phyloP scores from a whole-genome alignment of 2,329 filamentous ascomycete genomes.

The Davidsoniella virescens region DNA sequence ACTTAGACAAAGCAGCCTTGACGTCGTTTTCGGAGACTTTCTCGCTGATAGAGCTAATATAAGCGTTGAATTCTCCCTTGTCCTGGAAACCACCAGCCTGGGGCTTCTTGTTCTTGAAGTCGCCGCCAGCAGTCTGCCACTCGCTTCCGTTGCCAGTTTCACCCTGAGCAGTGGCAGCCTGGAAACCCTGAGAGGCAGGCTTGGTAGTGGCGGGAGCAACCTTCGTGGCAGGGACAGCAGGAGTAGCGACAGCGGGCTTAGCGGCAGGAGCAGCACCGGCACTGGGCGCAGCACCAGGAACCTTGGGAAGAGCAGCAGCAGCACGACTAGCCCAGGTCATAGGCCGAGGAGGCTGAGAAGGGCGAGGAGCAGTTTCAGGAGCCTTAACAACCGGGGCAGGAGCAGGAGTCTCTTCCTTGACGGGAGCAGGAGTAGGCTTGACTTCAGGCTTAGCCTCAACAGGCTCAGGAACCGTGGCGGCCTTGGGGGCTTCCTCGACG shows the following conservation, averaged over 20 bases:
- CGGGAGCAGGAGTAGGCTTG: constrained; percentile 29
- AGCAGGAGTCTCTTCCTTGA: constrained; percentile 49
- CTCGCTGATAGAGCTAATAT: constrained; percentile 91
- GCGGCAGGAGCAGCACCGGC: constrained; percentile 42
- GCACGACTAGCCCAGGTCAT: constrained; percentile 61
- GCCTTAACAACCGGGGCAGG: constrained; percentile 26
- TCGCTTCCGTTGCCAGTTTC: constrained; percentile 34
- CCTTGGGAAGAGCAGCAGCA: constrained; percentile 35
- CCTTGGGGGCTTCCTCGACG: neutral
- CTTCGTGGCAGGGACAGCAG: constrained; percentile 18
- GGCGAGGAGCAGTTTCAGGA: constrained; percentile 32
- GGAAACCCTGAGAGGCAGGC: constrained; percentile 19
- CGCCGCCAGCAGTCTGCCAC: constrained; percentile 78
- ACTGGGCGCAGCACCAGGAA: constrained; percentile 20
- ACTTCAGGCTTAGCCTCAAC: constrained; percentile 11
- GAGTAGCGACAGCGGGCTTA: constrained; percentile 34
- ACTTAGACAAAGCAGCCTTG: constrained; percentile 51
- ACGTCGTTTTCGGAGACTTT: constrained; percentile 66
- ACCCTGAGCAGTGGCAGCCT: constrained; percentile 24
- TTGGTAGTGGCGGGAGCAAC: neutral
- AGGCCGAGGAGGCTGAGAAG: constrained; percentile 39
- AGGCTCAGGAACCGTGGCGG: neutral
- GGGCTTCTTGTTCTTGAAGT: constrained; percentile 69
- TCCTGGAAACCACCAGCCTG: constrained; percentile 48
- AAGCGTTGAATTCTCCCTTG: constrained; percentile 65